Evolutionary conservation across 1,284 basidiomycete genomes (phyloP), one percentile per base, ranked within the genome.

Genomic region (Ceraceosorus guamensis): DNA sequence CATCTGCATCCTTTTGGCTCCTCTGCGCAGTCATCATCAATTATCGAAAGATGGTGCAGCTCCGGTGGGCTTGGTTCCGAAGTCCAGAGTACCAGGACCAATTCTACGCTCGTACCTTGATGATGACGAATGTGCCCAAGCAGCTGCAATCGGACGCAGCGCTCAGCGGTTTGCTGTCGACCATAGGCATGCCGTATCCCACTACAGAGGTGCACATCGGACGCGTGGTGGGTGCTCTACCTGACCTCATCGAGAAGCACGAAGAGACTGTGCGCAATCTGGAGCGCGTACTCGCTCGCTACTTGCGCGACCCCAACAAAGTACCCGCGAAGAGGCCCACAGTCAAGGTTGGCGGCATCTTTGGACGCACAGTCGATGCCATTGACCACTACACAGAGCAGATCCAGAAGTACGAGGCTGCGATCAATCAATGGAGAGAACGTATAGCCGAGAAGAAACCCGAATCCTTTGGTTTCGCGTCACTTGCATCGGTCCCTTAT

Each of bases 151-250:
- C 82, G 80, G 72, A 73, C 48, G 30, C 46, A 8, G 34, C 83
- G 87, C 62, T 89, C 88, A 78, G 83, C 83, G 59, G 80, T 80
- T 41, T 81, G 85, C 55, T 86, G 85, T 70, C 59, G 48, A 62
- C 66, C 46, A 61, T 70, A 56, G 63, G 66, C 31, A 83, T 88
- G 44, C 87, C 87, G 1, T 91, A 90, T 75, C 87, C 87, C 0
- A 87, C 87, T 0, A 88, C 87, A 1, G 85, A 86, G 41, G 87
- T 90, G 3, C 87, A 89, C 76, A 86, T 91, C 56, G 86, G 87
- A 39, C 82, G 86, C 45, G 81, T 81, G 55, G 87, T 89, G 24
- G 87, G 87, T 31, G 78, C 82, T 34, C 81, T 91, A 2, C 86
- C 88, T 0, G 83, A 87, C 56, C 79, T 89, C 51, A 86, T 90